A percentile compares a stretch with the other conserved stretches of the same genome.
Conservation (phyloP, 441 rosid genomes). For the Manihot esculenta region DNA sequence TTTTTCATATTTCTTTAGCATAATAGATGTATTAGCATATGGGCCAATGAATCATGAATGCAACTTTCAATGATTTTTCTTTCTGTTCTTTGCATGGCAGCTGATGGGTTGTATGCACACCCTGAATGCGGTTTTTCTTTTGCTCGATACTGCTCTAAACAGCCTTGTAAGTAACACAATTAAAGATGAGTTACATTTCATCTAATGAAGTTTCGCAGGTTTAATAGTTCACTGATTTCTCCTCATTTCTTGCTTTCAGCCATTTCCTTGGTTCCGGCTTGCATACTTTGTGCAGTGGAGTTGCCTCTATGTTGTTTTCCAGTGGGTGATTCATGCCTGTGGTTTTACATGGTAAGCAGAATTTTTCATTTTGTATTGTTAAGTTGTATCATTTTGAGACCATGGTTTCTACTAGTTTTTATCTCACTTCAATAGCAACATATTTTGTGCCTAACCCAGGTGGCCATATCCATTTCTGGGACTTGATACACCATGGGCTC, state of each 20-base stretch:
- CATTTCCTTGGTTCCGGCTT: conserved; percentile 80
- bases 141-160: conserved; percentile 65
- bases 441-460: conserved; percentile 38
- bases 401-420: not conserved
- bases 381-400: not conserved
- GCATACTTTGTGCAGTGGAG: conserved; percentile 86
- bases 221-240: not conserved
- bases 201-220: not conserved
- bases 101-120: conserved; percentile 85
- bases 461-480: conserved; percentile 91
- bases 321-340: conserved; percentile 82
- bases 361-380: not conserved
- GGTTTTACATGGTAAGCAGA: conserved; percentile 65
- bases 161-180: conserved; percentile 57
- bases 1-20: not conserved
- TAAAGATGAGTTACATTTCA: not conserved
- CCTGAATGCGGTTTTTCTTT: conserved; percentile 52
- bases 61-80: not conserved
- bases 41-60: not conserved
- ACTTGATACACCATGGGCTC: conserved; percentile 62
- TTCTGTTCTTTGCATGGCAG: conserved; percentile 33
- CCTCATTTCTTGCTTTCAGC: conserved; percentile 36
- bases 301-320: conserved; percentile 70
- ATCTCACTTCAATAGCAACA: conserved; percentile 8
- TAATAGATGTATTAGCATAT: too few species aligned